Evolutionary conservation across 2,329 filamentous ascomycete genomes (phyloP).

Genomic region (Bimuria novae-zelandiae): DNA sequence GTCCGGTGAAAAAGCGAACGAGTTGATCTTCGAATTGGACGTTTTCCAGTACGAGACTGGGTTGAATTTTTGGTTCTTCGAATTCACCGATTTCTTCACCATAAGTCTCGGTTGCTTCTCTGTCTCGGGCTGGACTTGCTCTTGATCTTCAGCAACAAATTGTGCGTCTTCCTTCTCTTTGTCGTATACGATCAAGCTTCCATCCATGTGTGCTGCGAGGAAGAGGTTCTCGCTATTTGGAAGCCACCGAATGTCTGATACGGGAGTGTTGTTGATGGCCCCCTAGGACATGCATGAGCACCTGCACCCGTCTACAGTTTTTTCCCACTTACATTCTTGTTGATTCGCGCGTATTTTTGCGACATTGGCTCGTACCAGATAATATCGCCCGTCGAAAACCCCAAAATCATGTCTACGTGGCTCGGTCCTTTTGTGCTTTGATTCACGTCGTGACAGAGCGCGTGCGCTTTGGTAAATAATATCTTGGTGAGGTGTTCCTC

Average conservation of each 20-base stretch:
- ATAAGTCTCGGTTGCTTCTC: conserved; percentile 58
- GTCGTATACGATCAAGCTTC: conserved; percentile 89
- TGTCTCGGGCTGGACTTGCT: conserved; percentile 36
- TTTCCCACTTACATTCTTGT: conserved; percentile 83
- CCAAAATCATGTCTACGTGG: conserved; percentile 91
- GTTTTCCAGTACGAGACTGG: conserved; percentile 92
- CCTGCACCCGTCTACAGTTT: not conserved
- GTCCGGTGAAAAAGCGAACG: conserved; percentile 90
- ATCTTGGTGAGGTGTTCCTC: conserved; percentile 94
- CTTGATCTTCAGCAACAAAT: conserved; percentile 70
- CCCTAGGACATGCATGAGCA: conserved; percentile 57
- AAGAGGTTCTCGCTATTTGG: conserved; percentile 93
- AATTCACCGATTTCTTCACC: conserved; percentile 89
- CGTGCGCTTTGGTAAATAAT: conserved; percentile 94
- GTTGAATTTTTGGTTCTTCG: conserved; percentile 90
- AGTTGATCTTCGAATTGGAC: conserved; percentile 87
- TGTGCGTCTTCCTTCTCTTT: conserved; percentile 92
- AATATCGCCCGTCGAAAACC: conserved; percentile 94
- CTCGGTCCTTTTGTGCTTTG: conserved; percentile 74
- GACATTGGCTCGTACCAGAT: conserved; percentile 99
- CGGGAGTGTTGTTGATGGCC: conserved; percentile 81
- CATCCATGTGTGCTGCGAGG: conserved; percentile 89
- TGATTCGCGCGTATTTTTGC: conserved; percentile 91
- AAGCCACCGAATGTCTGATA: conserved; percentile 89
- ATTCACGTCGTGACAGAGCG: conserved; percentile 93